These are phyloP conservation scores for Eutypa lata DNA, from an alignment of 2,329 filamentous ascomycete species.

Conservation along the genomic window DNA sequence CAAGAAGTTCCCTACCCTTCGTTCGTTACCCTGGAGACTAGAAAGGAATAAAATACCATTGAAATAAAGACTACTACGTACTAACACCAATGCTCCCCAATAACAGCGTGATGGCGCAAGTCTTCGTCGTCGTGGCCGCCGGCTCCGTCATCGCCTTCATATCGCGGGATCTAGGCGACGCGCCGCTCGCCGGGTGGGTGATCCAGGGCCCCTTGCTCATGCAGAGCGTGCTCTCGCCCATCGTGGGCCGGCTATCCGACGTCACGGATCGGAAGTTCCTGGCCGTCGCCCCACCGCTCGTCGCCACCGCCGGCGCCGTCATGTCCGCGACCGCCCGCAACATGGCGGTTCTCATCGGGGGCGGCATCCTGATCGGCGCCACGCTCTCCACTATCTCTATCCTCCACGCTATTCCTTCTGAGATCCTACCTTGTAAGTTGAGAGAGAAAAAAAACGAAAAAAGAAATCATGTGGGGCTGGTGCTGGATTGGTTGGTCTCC, in stretches of 20 bases:
- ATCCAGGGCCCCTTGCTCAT: slow-evolving; percentile 52
- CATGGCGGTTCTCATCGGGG: slow-evolving; percentile 55
- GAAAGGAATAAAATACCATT: no score
- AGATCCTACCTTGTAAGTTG: slow-evolving; percentile 43
- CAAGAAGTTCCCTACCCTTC: no score
- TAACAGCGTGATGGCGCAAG: slow-evolving; percentile 46
- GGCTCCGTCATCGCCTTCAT: slow-evolving; percentile 56
- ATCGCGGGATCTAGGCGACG: slow-evolving; percentile 49
- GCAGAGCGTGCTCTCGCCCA: slow-evolving; percentile 54
- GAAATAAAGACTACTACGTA: no score
- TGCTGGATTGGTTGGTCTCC: no score
- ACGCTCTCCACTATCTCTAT: slow-evolving; percentile 54
- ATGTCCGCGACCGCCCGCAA: slow-evolving; percentile 52
- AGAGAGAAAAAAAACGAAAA: neutral
- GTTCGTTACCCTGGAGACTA: no score
- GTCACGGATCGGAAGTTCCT: slow-evolving; percentile 54
- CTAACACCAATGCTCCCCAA: neutral
- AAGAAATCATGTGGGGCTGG: no score
- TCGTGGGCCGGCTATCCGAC: slow-evolving; percentile 55
- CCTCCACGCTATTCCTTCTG: slow-evolving; percentile 53
- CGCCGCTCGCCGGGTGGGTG: slow-evolving; percentile 47
- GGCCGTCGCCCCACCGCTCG: slow-evolving; percentile 47
- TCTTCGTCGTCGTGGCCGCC: slow-evolving; percentile 54
- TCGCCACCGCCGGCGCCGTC: slow-evolving; percentile 51
- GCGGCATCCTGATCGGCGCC: slow-evolving; percentile 54